Base-by-base conservation (phyloP, 139 green algal species). In the Gonium pectorale region DNA sequence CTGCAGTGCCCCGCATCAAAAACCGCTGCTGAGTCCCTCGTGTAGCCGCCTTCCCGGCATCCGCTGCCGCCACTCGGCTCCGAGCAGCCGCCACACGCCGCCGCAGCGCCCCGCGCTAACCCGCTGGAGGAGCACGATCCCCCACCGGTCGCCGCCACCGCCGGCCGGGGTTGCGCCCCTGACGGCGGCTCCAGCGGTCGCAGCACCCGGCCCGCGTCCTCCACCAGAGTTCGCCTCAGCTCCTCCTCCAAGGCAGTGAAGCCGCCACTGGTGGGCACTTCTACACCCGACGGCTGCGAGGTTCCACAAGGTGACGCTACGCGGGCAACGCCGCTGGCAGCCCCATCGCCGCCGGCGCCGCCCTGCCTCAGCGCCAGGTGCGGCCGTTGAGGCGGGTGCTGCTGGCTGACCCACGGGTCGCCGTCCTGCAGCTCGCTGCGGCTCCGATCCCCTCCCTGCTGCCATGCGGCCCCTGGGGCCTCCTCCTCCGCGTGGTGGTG, bases 191-290 rank as follows among this genome's bases (percentile, higher is more conserved):
- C 44, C 80, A 83, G 72, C 56, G 78, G 67, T 29, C 44, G 27
- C 33, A 81, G 29, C 29, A 81, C 38, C 33, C 46, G 17, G 38
- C 26, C 73, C 38, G 73, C 73, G 26, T 56, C 54, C 9, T 56
- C 73, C 38, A 19, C 15, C 54, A 81, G 38, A 6, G 4, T 27
- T 27, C 38, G 13, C 54, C 54, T 54, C 54, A 81, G 54, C 54
- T 69, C 73, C 27, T 15, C 54, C 56, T 81, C 73, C 26, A 56
- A 17, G 21, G 38, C 38, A 0, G n/a, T 26, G 33, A 81, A 51
- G 27, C 73, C 73, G 38, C n/a, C n/a, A n/a, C 37, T 69, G 38
- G 73, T 81, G 27, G 73, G 54, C 21, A 81, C 73, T 29, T 80
- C 51, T 37, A 67, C 51, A 4, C 72, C 72, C 24, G 2, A 6